Percentiles rank a stretch among this genome's conserved stretches.
Evolutionary conservation across 345 rosid species (phyloP).

Genomic region (Kandelia obovata): DNA sequence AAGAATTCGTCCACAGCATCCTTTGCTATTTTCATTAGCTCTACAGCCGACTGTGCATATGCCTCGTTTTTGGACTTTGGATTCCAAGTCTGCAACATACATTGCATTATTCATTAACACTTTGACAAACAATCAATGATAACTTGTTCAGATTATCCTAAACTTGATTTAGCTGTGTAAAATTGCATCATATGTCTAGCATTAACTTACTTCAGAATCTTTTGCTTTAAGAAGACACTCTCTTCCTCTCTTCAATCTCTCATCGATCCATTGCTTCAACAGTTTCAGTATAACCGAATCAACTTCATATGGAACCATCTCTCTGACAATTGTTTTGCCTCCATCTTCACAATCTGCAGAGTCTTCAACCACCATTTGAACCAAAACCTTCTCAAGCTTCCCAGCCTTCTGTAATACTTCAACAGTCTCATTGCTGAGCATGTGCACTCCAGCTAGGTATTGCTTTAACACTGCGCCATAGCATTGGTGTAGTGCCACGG

Average conservation of each 20-base stretch:
- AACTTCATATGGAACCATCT: constrained; percentile 89
- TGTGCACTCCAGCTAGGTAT: constrained; percentile 48
- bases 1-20: constrained; percentile 78
- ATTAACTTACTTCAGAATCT: constrained; percentile 67
- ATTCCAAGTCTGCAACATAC: constrained; percentile 76
- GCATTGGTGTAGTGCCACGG: constrained; percentile 64
- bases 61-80: constrained; percentile 96
- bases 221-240: constrained; percentile 50
- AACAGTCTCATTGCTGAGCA: constrained; percentile 49
- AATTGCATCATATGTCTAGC: neutral
- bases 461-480: constrained; percentile 71
- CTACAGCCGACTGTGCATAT: constrained; percentile 68
- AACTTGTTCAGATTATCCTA: too few species aligned
- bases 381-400: constrained; percentile 74
- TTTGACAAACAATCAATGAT: neutral
- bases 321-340: constrained; percentile 66
- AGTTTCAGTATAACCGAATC: constrained; percentile 54
- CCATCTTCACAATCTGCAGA: constrained; percentile 80
- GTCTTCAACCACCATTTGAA: constrained; percentile 88
- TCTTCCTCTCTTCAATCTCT: constrained; percentile 42
- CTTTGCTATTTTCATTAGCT: constrained; percentile 56
- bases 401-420: constrained; percentile 72
- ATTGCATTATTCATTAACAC: constrained; percentile 6
- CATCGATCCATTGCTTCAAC: constrained; percentile 64
- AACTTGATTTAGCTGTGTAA: neutral